phyloP scores from a whole-genome alignment of 1,139 yeast species.

The Pichia cactophila region DNA sequence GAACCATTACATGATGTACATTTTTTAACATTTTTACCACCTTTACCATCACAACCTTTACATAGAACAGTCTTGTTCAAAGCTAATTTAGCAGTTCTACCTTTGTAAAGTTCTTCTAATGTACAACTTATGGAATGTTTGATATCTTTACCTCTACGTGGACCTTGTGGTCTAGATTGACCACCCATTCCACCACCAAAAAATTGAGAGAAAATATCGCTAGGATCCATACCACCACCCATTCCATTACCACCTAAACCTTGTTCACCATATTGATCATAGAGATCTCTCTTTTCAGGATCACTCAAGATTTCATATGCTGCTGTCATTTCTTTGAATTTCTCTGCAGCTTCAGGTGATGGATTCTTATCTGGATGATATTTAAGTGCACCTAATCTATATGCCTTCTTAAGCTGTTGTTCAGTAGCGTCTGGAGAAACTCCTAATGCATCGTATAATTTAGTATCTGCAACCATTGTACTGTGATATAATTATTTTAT shows the following conservation, averaged over 20 bases:
- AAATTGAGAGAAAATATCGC: slow-evolving; percentile 89
- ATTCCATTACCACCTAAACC: slow-evolving; percentile 73
- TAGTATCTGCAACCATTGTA: slow-evolving; percentile 82
- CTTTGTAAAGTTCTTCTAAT: slow-evolving; percentile 89
- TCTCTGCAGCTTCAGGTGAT: slow-evolving; percentile 88
- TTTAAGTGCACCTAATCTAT: slow-evolving; percentile 86
- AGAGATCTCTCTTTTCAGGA: slow-evolving; percentile 77
- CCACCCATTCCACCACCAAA: slow-evolving; percentile 63
- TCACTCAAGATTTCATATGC: slow-evolving; percentile 89
- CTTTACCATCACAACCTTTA: slow-evolving; percentile 85
- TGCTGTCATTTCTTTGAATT: slow-evolving; percentile 77
- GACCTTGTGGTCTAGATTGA: slow-evolving; percentile 74
- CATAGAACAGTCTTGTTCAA: slow-evolving; percentile 87
- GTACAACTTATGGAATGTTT: slow-evolving; percentile 81
- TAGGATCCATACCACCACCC: slow-evolving; percentile 63
- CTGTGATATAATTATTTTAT: background rate
- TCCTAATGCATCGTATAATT: slow-evolving; percentile 78
- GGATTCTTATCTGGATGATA: slow-evolving; percentile 94
- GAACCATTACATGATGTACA: slow-evolving; percentile 84
- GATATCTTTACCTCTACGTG: slow-evolving; percentile 82
- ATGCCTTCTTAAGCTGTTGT: slow-evolving; percentile 85
- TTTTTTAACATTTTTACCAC: slow-evolving; percentile 89
- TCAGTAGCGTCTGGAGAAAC: slow-evolving; percentile 75
- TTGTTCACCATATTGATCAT: slow-evolving; percentile 88
- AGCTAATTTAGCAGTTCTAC: slow-evolving; percentile 90